A percentile compares a stretch with the other conserved stretches of the same genome.
Evolutionary conservation across 1,284 basidiomycete species (phyloP).

Genomic region (Sanguinoderma infundibulare): DNA sequence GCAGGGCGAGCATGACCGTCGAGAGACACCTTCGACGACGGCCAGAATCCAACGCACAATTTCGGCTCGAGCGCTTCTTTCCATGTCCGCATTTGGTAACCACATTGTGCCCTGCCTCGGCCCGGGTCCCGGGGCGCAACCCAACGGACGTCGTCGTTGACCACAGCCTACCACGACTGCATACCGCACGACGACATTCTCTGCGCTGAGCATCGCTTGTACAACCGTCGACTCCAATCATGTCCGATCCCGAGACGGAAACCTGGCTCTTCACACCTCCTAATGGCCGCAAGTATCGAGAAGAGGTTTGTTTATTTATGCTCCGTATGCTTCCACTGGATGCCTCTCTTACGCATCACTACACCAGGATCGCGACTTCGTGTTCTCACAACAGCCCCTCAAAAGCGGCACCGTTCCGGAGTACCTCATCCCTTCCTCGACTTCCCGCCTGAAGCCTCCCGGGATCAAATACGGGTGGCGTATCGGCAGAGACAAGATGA

Average conservation of each 20-base stretch:
- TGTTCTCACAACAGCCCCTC: background rate
- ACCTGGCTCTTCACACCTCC: too few species aligned
- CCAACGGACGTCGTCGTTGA: background rate
- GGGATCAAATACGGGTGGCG: background rate
- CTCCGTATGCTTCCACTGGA: background rate
- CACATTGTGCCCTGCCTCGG: background rate
- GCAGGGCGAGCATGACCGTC: slow-evolving; percentile 33
- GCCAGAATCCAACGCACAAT: slow-evolving; percentile 16
- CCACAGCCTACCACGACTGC: too few species aligned
- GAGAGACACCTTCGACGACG: slow-evolving; percentile 2
- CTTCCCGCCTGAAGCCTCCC: background rate
- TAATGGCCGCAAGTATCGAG: too few species aligned
- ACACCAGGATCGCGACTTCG: background rate
- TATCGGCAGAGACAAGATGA: background rate
- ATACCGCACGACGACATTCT: too few species aligned
- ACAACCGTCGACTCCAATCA: too few species aligned
- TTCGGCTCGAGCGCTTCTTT: slow-evolving; percentile 16
- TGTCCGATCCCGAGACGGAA: too few species aligned
- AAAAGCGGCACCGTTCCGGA: background rate
- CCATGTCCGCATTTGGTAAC: background rate
- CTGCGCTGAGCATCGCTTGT: too few species aligned
- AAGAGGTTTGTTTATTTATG: too few species aligned
- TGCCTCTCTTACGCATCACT: background rate
- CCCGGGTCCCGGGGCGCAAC: background rate
- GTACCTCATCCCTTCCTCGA: background rate